Evolutionary conservation across 1,284 basidiomycete genomes (phyloP).

Genomic region (Somion occarium): DNA sequence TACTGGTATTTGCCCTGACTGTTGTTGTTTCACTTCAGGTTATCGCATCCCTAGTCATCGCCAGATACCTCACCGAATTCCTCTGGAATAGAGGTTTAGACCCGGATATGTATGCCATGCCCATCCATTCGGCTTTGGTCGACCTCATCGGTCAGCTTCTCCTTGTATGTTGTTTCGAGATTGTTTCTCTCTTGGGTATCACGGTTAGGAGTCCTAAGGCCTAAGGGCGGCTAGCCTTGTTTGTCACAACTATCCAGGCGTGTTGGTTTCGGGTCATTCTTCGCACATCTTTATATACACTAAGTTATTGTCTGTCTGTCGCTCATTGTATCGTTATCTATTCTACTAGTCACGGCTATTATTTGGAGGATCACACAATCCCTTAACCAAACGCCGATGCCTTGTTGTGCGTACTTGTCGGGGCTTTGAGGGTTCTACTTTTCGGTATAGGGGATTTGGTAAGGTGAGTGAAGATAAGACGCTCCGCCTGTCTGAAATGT

Average conservation of each 20-base stretch:
- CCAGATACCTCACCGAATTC: constrained; percentile 67
- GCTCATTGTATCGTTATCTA: no score
- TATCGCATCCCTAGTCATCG: constrained; percentile 62
- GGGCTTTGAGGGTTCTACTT: no score
- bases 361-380: no score
- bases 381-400: no score
- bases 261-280: neutral
- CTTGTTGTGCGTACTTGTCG: no score
- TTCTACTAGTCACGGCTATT: no score
- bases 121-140: constrained; percentile 86
- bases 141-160: constrained; percentile 90
- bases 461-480: no score
- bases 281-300: neutral
- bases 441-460: no score
- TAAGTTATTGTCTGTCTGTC: neutral
- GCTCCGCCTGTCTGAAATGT: no score
- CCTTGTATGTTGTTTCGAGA: constrained; percentile 70
- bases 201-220: constrained; percentile 16
- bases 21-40: constrained; percentile 41
- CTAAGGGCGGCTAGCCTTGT: no score
- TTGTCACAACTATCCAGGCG: neutral
- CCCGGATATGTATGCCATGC: constrained; percentile 92
- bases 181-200: constrained; percentile 43
- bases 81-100: constrained; percentile 84
- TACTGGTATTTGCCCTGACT: neutral